Conservation (phyloP, 371 early-diverging fungal genomes). For the Actinomortierella wolfii region DNA sequence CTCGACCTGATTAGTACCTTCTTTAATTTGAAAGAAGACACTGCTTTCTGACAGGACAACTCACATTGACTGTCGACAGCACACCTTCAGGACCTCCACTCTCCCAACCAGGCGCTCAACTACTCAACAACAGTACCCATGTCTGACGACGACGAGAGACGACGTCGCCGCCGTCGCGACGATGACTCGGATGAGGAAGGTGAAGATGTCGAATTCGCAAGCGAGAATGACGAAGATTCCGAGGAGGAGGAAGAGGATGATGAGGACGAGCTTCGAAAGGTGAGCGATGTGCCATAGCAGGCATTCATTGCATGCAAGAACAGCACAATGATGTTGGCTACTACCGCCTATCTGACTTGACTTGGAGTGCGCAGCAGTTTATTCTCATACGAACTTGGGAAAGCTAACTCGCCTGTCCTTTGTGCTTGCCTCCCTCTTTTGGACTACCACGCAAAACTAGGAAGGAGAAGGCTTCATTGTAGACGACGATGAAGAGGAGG, state of each 20-base stretch:
- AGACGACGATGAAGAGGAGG: constrained; percentile 68
- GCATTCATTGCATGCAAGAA: neutral
- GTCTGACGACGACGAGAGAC: constrained; percentile 47
- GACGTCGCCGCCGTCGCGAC: constrained; percentile 4
- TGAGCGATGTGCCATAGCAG: neutral
- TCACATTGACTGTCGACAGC: too few species aligned
- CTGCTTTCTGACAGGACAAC: too few species aligned
- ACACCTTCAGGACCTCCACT: too few species aligned
- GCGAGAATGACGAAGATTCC: constrained; percentile 56
- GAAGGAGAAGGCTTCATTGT: constrained; percentile 70
- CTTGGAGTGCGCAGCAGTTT: too few species aligned
- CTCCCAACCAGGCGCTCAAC: too few species aligned
- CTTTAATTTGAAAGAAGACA: too few species aligned
- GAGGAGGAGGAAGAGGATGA: constrained; percentile 67
- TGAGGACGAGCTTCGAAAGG: constrained; percentile 51
- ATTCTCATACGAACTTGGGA: too few species aligned
- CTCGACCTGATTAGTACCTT: too few species aligned
- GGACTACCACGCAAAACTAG: constrained; percentile 27
- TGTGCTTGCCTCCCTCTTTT: neutral
- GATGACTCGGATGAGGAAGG: constrained; percentile 59
- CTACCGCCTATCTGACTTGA: too few species aligned
- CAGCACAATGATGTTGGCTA: neutral
- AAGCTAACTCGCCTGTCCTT: neutral
- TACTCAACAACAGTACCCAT: constrained; percentile 9
- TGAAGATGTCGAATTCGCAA: constrained; percentile 51